These are phyloP conservation scores for Pleurotus pulmonarius DNA, from an alignment of 768 basidiomycete genomes.

Conservation along the genomic window DNA sequence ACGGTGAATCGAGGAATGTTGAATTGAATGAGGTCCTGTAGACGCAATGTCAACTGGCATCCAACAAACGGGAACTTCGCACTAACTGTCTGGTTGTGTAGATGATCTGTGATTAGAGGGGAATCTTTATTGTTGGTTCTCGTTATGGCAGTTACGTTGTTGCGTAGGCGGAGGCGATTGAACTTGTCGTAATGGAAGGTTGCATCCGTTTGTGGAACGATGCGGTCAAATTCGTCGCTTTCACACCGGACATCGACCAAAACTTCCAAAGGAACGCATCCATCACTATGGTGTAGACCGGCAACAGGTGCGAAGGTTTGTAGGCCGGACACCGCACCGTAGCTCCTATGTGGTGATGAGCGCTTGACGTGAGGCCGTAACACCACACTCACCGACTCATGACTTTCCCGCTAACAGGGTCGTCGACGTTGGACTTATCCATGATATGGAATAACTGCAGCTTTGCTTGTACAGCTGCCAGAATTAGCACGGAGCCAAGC, in stretches of 20 bases:
- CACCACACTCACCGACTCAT: slow-evolving; percentile 66
- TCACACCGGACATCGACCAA: slow-evolving; percentile 83
- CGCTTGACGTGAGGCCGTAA: background rate
- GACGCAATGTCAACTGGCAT: background rate
- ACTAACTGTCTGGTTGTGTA: slow-evolving; percentile 62
- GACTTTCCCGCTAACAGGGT: slow-evolving; percentile 81
- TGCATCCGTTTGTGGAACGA: slow-evolving; percentile 86
- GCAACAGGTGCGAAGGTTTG: slow-evolving; percentile 81
- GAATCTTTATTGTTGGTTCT: slow-evolving; percentile 34
- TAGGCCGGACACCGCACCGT: slow-evolving; percentile 71
- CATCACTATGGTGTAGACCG: slow-evolving; percentile 35
- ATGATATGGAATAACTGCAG: slow-evolving; percentile 77
- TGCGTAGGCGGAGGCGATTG: slow-evolving; percentile 83
- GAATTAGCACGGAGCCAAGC: slow-evolving; percentile 59
- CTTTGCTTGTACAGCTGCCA: slow-evolving; percentile 78
- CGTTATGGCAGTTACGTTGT: slow-evolving; percentile 54
- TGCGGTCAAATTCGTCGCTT: slow-evolving; percentile 77
- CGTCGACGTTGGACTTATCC: slow-evolving; percentile 74
- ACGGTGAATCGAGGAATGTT: slow-evolving; percentile 86
- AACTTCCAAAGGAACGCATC: slow-evolving; percentile 84
- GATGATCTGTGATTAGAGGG: slow-evolving; percentile 36
- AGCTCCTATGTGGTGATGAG: slow-evolving; percentile 50
- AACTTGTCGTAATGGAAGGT: slow-evolving; percentile 91
- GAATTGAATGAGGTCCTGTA: slow-evolving; percentile 76
- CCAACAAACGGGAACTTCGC: background rate